Percentiles rank a stretch among this genome's conserved stretches.
Evolutionary conservation across 768 basidiomycete genomes (phyloP).

Genomic region (Russula foetens): DNA sequence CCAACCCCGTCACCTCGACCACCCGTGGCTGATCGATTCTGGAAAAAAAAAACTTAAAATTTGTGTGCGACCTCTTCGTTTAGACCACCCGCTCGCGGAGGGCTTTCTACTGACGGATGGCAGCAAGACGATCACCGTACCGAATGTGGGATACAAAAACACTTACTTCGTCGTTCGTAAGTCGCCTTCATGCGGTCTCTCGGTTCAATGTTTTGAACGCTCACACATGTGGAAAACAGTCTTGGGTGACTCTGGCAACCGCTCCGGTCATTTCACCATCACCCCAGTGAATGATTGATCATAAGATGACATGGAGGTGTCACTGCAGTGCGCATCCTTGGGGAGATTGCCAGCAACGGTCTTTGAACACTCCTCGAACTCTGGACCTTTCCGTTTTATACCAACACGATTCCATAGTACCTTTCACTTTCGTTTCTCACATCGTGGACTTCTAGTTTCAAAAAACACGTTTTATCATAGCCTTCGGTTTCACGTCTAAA

Average conservation of each 20-base stretch:
- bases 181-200: neutral
- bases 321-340: no score
- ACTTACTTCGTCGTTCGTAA: conserved; percentile 10
- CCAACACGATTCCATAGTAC: neutral
- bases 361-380: neutral
- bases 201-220: neutral
- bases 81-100: neutral
- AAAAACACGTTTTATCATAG: conserved; percentile 1
- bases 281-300: no score
- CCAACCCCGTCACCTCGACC: no score
- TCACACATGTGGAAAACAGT: conserved; percentile 26
- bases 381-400: neutral
- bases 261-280: conserved; percentile 25
- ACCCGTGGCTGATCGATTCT: no score
- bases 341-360: neutral
- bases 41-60: no score
- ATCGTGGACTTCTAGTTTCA: neutral
- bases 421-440: neutral
- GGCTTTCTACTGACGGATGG: neutral
- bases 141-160: neutral
- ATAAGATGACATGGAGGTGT: neutral
- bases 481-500: conserved; percentile 1
- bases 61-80: no score
- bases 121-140: neutral
- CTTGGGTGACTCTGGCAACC: conserved; percentile 41